A percentile compares a stretch with the other conserved stretches of the same genome.
phyloP scores from a whole-genome alignment of 495 filamentous ascomycete genomes.

The Aspergillus wentii region DNA sequence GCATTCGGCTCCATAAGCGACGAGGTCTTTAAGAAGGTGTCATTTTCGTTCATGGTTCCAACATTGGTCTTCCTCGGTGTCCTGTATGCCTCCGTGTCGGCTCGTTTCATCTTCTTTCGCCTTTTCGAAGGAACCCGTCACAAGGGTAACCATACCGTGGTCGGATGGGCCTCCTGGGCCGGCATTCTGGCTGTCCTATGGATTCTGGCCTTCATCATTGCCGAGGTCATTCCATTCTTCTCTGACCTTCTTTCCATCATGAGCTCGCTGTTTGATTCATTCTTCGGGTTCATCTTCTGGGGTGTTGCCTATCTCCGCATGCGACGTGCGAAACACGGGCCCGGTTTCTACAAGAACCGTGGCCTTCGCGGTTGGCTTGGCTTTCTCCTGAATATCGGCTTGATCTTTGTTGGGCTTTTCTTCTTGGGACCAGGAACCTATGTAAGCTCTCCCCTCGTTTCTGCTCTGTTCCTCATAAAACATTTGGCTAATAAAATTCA shows the following conservation, averaged over 20 bases:
- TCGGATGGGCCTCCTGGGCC: constrained; percentile 75
- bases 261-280: constrained; percentile 87
- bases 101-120: constrained; percentile 83
- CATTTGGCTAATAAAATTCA: constrained; percentile 7
- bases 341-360: constrained; percentile 51
- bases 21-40: constrained; percentile 69
- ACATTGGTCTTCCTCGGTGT: constrained; percentile 87
- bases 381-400: constrained; percentile 57
- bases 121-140: constrained; percentile 73
- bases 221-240: constrained; percentile 90
- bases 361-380: constrained; percentile 59
- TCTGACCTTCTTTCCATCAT: constrained; percentile 76
- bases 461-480: neutral
- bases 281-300: constrained; percentile 96
- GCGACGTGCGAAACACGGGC: constrained; percentile 63
- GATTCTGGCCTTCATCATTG: constrained; percentile 76
- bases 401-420: constrained; percentile 68
- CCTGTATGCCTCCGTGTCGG: constrained; percentile 80
- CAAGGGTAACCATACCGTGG: constrained; percentile 70
- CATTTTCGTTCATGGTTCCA: constrained; percentile 90
- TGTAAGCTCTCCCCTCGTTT: constrained; percentile 41
- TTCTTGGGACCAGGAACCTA: constrained; percentile 79
- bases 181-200: constrained; percentile 70
- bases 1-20: constrained; percentile 77
- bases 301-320: constrained; percentile 82